These are phyloP conservation scores for Heterobasidion parviporum DNA, from an alignment of 1,284 basidiomycete genomes.

Conservation along the genomic window DNA sequence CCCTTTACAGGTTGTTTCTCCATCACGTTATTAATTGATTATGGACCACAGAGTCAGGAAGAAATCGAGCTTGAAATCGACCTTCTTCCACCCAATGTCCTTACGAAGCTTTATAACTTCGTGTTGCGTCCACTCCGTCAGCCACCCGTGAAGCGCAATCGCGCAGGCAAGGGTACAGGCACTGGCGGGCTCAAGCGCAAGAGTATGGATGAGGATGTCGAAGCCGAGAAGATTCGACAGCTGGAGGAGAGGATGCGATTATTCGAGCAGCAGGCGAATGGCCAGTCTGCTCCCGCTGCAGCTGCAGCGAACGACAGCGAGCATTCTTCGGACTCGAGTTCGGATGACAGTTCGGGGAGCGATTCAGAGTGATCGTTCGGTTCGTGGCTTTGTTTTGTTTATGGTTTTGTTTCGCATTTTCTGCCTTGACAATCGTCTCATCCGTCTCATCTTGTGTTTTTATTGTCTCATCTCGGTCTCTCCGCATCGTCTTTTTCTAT, in stretches of 20 bases:
- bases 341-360: constrained; percentile 67
- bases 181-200: constrained; percentile 85
- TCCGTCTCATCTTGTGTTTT: constrained; percentile 13
- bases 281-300: constrained; percentile 17
- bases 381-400: background rate
- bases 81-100: constrained; percentile 71
- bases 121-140: constrained; percentile 72
- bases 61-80: constrained; percentile 98
- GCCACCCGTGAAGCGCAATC: constrained; percentile 52
- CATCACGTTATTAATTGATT: constrained; percentile 7
- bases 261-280: constrained; percentile 41
- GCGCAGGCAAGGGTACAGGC: constrained; percentile 67
- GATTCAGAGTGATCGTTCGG: constrained; percentile 59
- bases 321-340: constrained; percentile 70
- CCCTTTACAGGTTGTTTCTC: constrained; percentile 3
- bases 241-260: constrained; percentile 76
- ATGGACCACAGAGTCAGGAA: constrained; percentile 66
- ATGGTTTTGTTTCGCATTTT: constrained; percentile 1
- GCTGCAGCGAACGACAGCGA: constrained; percentile 51
- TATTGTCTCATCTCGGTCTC: constrained; percentile 10
- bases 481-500: constrained; percentile 7
- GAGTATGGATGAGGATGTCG: constrained; percentile 86
- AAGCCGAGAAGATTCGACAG: constrained; percentile 82
- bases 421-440: constrained; percentile 5
- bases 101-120: constrained; percentile 90